These are phyloP conservation scores for Gynochthodes officinalis DNA, from an alignment of 257 asterid genomes.

Conservation along the genomic window DNA sequence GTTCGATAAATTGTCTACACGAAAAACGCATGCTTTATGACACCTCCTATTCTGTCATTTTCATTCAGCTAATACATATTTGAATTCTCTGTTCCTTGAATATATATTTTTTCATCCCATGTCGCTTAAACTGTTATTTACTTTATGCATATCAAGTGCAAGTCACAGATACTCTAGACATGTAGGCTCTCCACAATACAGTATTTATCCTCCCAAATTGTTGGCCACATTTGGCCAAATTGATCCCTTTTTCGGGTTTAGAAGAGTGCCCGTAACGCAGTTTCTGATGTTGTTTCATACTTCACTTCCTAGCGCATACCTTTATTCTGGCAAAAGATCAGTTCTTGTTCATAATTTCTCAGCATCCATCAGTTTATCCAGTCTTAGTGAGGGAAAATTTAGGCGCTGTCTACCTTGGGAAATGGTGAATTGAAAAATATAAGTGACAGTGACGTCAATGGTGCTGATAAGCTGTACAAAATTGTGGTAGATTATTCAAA, in stretches of 20 bases:
- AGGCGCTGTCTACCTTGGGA: slow-evolving; percentile 42
- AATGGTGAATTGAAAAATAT: slow-evolving; percentile 25
- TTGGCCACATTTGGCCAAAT: slow-evolving; percentile 9
- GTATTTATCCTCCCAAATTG: slow-evolving; percentile 9
- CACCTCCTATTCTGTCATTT: neutral
- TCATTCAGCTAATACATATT: slow-evolving; percentile 4
- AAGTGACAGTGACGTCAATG: slow-evolving; percentile 21
- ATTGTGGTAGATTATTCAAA: slow-evolving; percentile 54
- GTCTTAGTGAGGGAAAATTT: slow-evolving; percentile 11
- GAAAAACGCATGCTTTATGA: neutral
- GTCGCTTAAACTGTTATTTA: slow-evolving; percentile 30
- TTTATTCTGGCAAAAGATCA: neutral
- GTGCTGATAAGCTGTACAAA: slow-evolving; percentile 45
- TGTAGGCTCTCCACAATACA: slow-evolving; percentile 8
- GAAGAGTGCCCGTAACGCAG: neutral
- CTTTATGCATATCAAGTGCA: slow-evolving; percentile 17
- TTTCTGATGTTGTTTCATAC: neutral
- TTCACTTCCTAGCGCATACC: slow-evolving; percentile 8
- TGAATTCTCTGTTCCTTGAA: neutral
- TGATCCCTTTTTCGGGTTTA: slow-evolving; percentile 8
- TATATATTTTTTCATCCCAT: neutral
- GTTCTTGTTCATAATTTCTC: slow-evolving; percentile 9
- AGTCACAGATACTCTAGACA: neutral
- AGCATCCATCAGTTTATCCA: slow-evolving; percentile 9
- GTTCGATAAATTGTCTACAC: slow-evolving; percentile 55